Base-by-base conservation (phyloP, 1,139 yeast species). In the Saccharomycopsis phalli region DNA sequence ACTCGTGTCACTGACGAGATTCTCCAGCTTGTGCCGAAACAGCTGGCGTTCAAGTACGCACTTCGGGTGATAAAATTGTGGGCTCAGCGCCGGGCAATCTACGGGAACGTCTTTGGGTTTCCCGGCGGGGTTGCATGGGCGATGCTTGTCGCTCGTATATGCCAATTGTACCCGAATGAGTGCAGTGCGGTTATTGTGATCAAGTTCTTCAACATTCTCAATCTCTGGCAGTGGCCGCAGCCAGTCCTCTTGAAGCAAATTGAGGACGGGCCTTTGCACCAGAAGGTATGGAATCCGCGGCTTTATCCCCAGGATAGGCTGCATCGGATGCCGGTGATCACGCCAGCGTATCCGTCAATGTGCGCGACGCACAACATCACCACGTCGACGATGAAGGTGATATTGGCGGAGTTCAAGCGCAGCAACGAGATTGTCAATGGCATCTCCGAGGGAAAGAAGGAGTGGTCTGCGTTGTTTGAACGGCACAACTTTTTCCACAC, bases 81-180 rank as follows among this genome's bases (percentile, higher is more conserved):
- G 98, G 98, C 99, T 0, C 93, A 87, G 56, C 75, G 87, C 52
- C 70, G 97, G 43, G 98, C 96, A 0, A 74, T 91, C 14, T 91
- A 91, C 59, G 97, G 84, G 4, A 91, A 91, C 55, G 81, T 91
- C 36, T 86, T 81, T 69, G 98, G 98, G 0, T 91, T 91, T 60
- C 98, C 98, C 1, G 99, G 99, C 52, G 99, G 99, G 59, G 98
- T 91, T 27, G 98, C 98, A 0, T 91, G 98, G 98, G 99, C 98
- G 1, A 91, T 91, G 97, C 61, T 91, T 36, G 96, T 87, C 5
- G 98, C 98, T 1, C 71, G 98, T 53, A 87, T 91, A 26, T 91
- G 98, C 58, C 99, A 91, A 56, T 62, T 91, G 34, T 93, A 88
- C 56, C 99, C 99, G 2, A 88, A 88, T 60, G 95, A 97, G 0